Conservation (phyloP, 2,329 filamentous ascomycete species). For the Phyllosticta citriasiana region DNA sequence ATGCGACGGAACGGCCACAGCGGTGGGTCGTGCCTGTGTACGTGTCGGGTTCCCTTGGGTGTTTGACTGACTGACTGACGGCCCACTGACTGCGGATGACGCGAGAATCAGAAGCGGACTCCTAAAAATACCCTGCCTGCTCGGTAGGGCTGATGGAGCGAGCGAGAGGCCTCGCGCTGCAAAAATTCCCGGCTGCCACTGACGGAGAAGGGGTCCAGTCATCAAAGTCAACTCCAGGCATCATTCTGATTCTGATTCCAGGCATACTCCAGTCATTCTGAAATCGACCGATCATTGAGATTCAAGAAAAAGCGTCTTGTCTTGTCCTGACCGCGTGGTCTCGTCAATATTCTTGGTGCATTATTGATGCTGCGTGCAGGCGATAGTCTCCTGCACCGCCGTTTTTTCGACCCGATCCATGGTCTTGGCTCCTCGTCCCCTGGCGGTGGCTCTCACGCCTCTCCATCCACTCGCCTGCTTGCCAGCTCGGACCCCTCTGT, state of each 20-base stretch:
- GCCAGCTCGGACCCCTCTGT: not conserved
- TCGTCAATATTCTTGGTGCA: constrained; percentile 10
- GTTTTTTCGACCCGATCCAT: not conserved
- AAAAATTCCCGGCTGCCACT: not conserved
- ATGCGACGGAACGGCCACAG: constrained; percentile 8
- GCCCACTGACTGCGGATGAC: not conserved
- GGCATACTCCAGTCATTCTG: not conserved
- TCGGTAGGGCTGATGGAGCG: constrained; percentile 10
- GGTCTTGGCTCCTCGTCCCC: not conserved
- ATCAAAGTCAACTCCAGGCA: not conserved
- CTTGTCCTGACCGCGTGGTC: not conserved
- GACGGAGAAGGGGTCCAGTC: not conserved
- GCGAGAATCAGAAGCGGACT: constrained; percentile 4
- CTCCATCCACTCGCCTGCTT: not conserved
- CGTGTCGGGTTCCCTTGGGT: not conserved
- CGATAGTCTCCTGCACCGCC: constrained; percentile 8
- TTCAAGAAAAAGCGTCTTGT: not conserved
- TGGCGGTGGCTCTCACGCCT: not conserved
- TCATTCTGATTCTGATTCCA: not conserved
- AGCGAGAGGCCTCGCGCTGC: constrained; percentile 1
- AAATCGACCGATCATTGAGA: not conserved
- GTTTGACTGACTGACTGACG: not conserved
- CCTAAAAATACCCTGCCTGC: constrained; percentile 11
- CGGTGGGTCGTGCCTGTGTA: constrained; percentile 3
- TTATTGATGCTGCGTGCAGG: constrained; percentile 4